Evolutionary conservation across 1,139 yeast species (phyloP).

Genomic region (Debaryomyces subglobosus): DNA sequence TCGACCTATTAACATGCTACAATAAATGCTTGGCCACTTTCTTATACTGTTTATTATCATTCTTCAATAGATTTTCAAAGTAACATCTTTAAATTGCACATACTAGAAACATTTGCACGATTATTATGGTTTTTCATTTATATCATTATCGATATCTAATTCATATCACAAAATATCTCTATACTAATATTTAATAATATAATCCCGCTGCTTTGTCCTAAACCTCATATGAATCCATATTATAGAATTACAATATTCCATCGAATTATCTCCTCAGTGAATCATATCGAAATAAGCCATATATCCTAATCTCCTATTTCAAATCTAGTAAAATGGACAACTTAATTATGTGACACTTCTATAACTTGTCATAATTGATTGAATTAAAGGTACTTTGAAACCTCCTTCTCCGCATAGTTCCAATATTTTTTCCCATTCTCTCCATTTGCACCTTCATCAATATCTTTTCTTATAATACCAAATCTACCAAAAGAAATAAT

Average conservation of each 20-base stretch:
- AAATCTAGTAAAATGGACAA: neutral
- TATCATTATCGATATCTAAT: too few relatives aligned
- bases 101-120: too few relatives aligned
- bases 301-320: neutral
- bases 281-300: neutral
- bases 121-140: too few relatives aligned
- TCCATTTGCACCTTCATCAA: constrained; percentile 4
- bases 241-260: neutral
- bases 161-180: neutral
- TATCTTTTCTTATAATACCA: constrained; percentile 6
- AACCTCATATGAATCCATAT: neutral
- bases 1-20: too few relatives aligned
- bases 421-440: constrained; percentile 5
- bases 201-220: neutral
- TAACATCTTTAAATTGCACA: too few relatives aligned
- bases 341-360: neutral
- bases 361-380: neutral
- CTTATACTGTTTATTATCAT: too few relatives aligned
- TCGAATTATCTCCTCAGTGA: neutral
- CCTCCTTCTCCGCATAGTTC: constrained; percentile 16
- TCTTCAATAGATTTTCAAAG: too few relatives aligned
- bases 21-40: too few relatives aligned
- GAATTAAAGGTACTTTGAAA: constrained; percentile 12
- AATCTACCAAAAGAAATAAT: constrained; percentile 7
- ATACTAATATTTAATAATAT: neutral